Conservation (phyloP, 306 rosid genomes). For the Cucurbita pepo region DNA sequence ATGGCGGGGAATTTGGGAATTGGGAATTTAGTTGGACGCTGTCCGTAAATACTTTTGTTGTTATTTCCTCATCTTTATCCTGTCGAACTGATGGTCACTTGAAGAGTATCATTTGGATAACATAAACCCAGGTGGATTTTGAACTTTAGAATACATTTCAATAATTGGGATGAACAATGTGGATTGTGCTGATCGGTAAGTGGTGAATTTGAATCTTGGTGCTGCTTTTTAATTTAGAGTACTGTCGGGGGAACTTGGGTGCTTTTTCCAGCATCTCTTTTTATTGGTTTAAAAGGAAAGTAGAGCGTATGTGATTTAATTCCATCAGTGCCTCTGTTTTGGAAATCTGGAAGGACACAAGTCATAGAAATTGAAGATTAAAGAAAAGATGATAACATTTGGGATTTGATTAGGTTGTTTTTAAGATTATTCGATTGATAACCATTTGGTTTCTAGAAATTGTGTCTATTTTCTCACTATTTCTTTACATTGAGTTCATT, state of each 20-base stretch:
- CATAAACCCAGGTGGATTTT: background rate
- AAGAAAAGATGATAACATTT: background rate
- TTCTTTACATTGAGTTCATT: too few species aligned
- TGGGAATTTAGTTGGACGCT: background rate
- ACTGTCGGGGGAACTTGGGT: background rate
- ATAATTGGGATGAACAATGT: background rate
- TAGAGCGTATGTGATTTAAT: background rate
- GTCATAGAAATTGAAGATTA: background rate
- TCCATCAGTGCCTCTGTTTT: background rate
- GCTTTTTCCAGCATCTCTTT: background rate
- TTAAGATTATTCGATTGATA: background rate
- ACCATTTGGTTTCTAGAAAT: background rate
- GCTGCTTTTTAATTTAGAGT: background rate
- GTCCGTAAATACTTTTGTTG: background rate
- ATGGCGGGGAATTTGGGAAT: background rate
- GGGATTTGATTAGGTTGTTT: background rate
- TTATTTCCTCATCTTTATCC: background rate
- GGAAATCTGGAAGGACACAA: background rate
- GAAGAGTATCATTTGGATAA: background rate
- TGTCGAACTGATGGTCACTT: background rate
- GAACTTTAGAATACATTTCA: background rate
- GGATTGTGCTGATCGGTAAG: background rate
- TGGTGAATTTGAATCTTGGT: background rate
- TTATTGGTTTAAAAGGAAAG: background rate
- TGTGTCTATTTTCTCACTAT: too few species aligned